Conservation (phyloP, 805 yeast genomes). For the Candida oleophila region DNA sequence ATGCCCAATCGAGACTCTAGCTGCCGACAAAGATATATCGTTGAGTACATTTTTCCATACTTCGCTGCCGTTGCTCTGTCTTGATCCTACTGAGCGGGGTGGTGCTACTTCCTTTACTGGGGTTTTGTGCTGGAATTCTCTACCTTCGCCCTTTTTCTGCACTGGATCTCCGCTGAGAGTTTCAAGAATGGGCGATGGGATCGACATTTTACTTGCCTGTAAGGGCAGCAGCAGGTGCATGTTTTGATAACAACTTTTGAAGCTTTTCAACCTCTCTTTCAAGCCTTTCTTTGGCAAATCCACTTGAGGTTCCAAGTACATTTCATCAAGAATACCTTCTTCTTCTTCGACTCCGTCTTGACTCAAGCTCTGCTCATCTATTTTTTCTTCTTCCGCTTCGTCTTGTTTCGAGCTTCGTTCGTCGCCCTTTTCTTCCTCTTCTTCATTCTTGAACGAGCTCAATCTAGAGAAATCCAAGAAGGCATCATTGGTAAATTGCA, state of each 20-base stretch:
- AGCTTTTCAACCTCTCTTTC: background rate
- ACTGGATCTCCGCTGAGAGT: background rate
- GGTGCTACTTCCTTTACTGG: background rate
- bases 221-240: conserved; percentile 3
- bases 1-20: conserved; percentile 34
- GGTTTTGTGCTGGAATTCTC: background rate
- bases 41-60: conserved; percentile 33
- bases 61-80: conserved; percentile 5
- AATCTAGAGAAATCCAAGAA: background rate
- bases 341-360: background rate
- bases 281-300: background rate
- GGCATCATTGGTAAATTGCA: background rate
- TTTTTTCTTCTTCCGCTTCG: background rate
- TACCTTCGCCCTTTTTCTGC: background rate
- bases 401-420: background rate
- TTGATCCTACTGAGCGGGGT: conserved; percentile 5
- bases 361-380: background rate
- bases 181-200: conserved; percentile 1
- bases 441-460: background rate
- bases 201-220: background rate
- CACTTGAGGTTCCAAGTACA: background rate
- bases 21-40: conserved; percentile 36
- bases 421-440: background rate
- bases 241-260: background rate
- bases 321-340: background rate